Percentiles rank a stretch among this genome's conserved stretches.
phyloP scores from a whole-genome alignment of 2,329 filamentous ascomycete genomes.

The Trichoderma guizhouense region DNA sequence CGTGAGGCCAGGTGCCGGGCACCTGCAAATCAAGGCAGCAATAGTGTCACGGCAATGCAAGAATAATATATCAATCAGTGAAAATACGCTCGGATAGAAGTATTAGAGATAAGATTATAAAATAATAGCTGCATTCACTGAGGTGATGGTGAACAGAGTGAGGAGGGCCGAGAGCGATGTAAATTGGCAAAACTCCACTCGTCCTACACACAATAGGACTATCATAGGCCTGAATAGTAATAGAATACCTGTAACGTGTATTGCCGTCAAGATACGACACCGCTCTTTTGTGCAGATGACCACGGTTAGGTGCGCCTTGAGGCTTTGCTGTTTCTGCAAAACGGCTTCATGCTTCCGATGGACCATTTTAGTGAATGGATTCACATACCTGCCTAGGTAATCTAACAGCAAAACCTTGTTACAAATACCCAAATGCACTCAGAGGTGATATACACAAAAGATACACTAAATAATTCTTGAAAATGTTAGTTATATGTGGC shows the following conservation, averaged over 20 bases:
- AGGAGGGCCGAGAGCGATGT: background rate
- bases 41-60: background rate
- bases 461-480: background rate
- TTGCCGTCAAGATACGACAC: background rate
- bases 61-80: background rate
- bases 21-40: background rate
- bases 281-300: background rate
- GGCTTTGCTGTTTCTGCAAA: background rate
- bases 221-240: background rate
- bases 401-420: background rate
- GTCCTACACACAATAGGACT: background rate
- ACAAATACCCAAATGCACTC: background rate
- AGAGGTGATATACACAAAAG: background rate
- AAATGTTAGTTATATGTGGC: background rate
- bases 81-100: background rate
- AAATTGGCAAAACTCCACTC: background rate
- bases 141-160: background rate
- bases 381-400: background rate
- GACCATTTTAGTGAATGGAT: background rate
- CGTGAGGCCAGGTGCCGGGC: slow-evolving; percentile 7
- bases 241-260: background rate
- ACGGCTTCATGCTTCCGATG: background rate
- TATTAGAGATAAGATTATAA: background rate
- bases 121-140: background rate
- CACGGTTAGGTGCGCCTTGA: background rate